Evolutionary conservation across 1,284 basidiomycete species (phyloP), one percentile per base, ranked within the genome.

Genomic region (Heterobasidion occidentale): DNA sequence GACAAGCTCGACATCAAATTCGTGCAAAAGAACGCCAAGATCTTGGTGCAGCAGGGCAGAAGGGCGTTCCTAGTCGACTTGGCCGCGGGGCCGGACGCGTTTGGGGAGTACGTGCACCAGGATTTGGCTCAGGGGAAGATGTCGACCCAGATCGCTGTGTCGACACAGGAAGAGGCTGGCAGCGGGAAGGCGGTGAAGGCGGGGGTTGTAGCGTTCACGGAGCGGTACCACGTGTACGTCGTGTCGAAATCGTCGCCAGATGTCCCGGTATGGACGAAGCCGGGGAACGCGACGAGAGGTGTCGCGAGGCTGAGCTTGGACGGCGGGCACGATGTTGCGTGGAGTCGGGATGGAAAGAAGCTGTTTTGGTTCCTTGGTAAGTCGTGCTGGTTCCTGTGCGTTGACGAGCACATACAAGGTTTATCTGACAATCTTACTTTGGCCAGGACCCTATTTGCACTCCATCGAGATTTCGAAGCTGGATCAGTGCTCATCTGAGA

Each of bases 321-420:
- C 64, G 86, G 87, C 17, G 87, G 86, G 0, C 87, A 89, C 63
- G 81, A 83, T 65, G 64, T 88, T 42, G 74, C 78, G 2, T 84
- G 80, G 72, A 83, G 78, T 54, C 64, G 76, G 15, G 81, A 88
- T 64, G 86, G 86, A 12, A 78, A 74, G 54, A 81, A 71, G 46
- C 56, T 88, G 35, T 85, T 86, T 59, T 88, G 86, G 87, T 77
- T 88, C 67, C 73, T 88, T 27, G 86, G 86, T 86, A 64, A 53
- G 74, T 65, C 1, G 8, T 52, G 17, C 11, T 12, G 2, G 7
- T 49, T 49, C 33, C 19, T 49, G 47, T 8, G 47, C 14, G 27
- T 33, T 33, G 15, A 14, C 33, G 9, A 49, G 7, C 17, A 34
- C 34, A 17, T 49, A 2, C 27, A 27, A 27, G 4, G 3, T 27